phyloP scores from a whole-genome alignment of 148 eudicot genomes.

The Silene conica region DNA sequence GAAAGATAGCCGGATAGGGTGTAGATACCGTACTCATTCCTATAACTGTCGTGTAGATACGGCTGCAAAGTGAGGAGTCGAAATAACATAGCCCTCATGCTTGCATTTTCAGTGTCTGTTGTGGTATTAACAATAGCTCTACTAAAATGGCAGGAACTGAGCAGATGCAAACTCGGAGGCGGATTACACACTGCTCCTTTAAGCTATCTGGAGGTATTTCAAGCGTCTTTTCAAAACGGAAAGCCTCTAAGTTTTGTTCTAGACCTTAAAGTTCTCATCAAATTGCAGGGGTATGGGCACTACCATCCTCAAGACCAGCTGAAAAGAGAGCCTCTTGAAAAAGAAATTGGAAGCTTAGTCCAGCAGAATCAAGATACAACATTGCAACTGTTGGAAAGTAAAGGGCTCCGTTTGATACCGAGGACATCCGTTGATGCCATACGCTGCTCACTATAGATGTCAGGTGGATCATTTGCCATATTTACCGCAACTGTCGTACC shows the following conservation, averaged over 20 bases:
- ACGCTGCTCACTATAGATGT: background rate
- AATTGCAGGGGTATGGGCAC: constrained; percentile 26
- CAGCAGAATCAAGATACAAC: constrained; percentile 17
- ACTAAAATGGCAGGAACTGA: constrained; percentile 14
- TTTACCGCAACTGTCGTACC: background rate
- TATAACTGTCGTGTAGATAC: too few species aligned
- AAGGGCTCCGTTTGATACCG: constrained; percentile 22
- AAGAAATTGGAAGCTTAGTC: constrained; percentile 21
- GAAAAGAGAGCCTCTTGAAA: constrained; percentile 19
- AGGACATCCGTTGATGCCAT: constrained; percentile 9
- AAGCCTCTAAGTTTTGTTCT: background rate
- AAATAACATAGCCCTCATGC: background rate
- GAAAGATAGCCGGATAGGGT: too few species aligned
- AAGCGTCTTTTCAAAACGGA: background rate
- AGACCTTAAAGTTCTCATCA: background rate
- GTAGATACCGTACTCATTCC: too few species aligned
- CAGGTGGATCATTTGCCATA: background rate
- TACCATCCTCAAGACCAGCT: constrained; percentile 16
- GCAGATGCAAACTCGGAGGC: constrained; percentile 22
- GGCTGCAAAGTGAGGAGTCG: too few species aligned
- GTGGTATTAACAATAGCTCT: background rate
- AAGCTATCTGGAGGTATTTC: constrained; percentile 20
- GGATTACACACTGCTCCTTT: constrained; percentile 20
- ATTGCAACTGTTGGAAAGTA: constrained; percentile 13
- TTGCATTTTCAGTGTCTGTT: background rate